phyloP scores from a whole-genome alignment of 768 basidiomycete genomes.

The Chiua virens region DNA sequence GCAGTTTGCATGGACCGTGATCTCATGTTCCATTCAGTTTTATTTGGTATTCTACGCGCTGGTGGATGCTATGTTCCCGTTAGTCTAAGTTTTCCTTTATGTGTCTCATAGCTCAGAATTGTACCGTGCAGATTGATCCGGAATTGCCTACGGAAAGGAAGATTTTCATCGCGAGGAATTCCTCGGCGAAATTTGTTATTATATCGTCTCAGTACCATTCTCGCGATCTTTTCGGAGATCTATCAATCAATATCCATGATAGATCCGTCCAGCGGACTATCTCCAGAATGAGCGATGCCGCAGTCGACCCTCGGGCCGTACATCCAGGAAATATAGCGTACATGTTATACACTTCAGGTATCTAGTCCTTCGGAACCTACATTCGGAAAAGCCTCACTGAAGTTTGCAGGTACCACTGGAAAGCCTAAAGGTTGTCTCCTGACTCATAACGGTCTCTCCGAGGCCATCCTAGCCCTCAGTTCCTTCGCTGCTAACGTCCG shows the following conservation, averaged over 20 bases:
- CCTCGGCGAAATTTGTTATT: slow-evolving; percentile 42
- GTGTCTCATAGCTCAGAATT: not conserved
- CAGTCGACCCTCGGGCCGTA: slow-evolving; percentile 25
- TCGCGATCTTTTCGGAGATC: slow-evolving; percentile 17
- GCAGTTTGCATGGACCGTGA: slow-evolving; percentile 47
- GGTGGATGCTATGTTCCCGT: slow-evolving; percentile 56
- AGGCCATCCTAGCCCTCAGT: slow-evolving; percentile 32
- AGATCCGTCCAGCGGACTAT: slow-evolving; percentile 28
- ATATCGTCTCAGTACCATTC: slow-evolving; percentile 23
- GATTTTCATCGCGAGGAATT: slow-evolving; percentile 44
- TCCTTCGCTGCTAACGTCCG: slow-evolving; percentile 20
- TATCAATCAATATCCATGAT: slow-evolving; percentile 21
- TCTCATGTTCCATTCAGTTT: slow-evolving; percentile 40
- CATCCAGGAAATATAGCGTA: slow-evolving; percentile 39
- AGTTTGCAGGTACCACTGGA: slow-evolving; percentile 43
- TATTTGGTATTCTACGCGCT: slow-evolving; percentile 46
- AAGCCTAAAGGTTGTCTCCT: slow-evolving; percentile 52
- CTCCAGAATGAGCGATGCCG: slow-evolving; percentile 24
- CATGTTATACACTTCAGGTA: slow-evolving; percentile 53
- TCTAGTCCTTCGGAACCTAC: not conserved
- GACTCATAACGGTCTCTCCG: slow-evolving; percentile 34
- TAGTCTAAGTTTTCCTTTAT: slow-evolving; percentile 18
- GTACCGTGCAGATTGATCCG: slow-evolving; percentile 45
- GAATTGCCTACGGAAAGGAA: slow-evolving; percentile 48
- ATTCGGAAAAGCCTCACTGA: slow-evolving; percentile 10